A percentile compares a stretch with the other conserved stretches of the same genome.
These are phyloP conservation scores for Cercospora sp. DNA, from an alignment of 2,329 filamentous ascomycete genomes.

Conservation along the genomic window DNA sequence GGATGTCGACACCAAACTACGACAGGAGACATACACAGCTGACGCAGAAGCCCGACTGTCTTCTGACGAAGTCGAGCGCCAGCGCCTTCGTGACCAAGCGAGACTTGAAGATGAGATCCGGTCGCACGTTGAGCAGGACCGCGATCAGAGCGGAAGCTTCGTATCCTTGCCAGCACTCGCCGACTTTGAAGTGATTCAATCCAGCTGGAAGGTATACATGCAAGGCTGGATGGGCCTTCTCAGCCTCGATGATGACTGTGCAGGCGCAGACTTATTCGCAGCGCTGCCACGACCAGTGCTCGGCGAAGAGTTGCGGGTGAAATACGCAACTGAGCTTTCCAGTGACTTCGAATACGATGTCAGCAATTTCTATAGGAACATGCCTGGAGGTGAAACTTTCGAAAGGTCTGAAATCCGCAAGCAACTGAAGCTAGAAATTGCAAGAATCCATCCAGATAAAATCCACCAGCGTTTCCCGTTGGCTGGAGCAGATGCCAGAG, in stretches of 20 bases:
- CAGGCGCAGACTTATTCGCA: background rate
- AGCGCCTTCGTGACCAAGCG: background rate
- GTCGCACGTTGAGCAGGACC: background rate
- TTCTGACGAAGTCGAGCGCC: background rate
- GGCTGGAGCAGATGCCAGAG: background rate
- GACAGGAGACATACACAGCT: background rate
- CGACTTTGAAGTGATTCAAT: background rate
- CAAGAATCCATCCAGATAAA: conserved; percentile 10
- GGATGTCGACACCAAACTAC: background rate
- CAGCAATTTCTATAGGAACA: conserved; percentile 10
- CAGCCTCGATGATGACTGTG: background rate
- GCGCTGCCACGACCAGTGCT: conserved; percentile 6
- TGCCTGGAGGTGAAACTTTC: background rate
- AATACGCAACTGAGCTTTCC: background rate
- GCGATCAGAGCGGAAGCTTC: background rate
- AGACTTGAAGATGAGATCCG: conserved; percentile 9
- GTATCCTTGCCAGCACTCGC: background rate
- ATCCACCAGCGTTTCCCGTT: conserved; percentile 5
- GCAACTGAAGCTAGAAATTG: conserved; percentile 8
- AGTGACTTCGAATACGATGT: conserved; percentile 8
- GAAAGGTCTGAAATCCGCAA: background rate
- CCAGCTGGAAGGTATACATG: conserved; percentile 10
- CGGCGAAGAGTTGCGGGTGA: background rate
- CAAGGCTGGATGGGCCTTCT: conserved; percentile 8
- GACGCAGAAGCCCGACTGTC: background rate